A percentile compares a stretch with the other conserved stretches of the same genome.
phyloP scores from a whole-genome alignment of 169 alveolate genomes.

The Eimeria sp. region DNA sequence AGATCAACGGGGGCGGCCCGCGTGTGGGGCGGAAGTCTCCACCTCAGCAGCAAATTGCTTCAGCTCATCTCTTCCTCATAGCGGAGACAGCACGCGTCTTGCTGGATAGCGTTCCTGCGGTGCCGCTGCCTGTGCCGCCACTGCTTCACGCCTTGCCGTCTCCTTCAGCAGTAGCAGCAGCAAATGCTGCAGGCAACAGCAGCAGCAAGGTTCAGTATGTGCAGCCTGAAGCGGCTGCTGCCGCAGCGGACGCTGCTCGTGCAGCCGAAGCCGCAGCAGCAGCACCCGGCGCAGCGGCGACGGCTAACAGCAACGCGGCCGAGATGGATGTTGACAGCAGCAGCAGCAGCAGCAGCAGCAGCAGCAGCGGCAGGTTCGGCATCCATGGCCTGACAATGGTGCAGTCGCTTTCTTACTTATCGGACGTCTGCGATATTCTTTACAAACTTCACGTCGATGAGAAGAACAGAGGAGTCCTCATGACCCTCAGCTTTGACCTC shows the following conservation, averaged over 20 bases:
- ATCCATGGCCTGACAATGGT: conserved; percentile 40
- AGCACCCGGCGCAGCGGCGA: background rate
- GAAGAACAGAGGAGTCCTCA: conserved; percentile 71
- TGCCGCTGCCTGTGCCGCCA: conserved; percentile 54
- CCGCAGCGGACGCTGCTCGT: conserved; percentile 45
- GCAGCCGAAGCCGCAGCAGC: conserved; percentile 22
- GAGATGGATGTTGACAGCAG: conserved; percentile 39
- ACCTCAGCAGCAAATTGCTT: conserved; percentile 48
- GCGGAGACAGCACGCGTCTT: conserved; percentile 26
- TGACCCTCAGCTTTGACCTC: conserved; percentile 72
- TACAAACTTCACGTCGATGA: conserved; percentile 81
- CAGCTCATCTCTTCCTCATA: conserved; percentile 39
- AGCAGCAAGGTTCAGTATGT: background rate
- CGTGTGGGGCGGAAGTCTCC: conserved; percentile 35
- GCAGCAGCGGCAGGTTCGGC: conserved; percentile 53
- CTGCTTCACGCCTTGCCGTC: conserved; percentile 8
- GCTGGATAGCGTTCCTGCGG: conserved; percentile 13
- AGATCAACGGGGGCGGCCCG: conserved; percentile 54
- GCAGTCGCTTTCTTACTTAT: conserved; percentile 46
- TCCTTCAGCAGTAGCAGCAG: conserved; percentile 19
- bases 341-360: conserved; percentile 78
- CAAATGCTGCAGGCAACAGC: background rate
- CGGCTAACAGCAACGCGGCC: background rate
- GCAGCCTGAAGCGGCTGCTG: conserved; percentile 50
- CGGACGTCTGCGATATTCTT: conserved; percentile 81